These are phyloP conservation scores for Boletellus sp. DNA, from an alignment of 768 basidiomycete genomes.

Conservation along the genomic window DNA sequence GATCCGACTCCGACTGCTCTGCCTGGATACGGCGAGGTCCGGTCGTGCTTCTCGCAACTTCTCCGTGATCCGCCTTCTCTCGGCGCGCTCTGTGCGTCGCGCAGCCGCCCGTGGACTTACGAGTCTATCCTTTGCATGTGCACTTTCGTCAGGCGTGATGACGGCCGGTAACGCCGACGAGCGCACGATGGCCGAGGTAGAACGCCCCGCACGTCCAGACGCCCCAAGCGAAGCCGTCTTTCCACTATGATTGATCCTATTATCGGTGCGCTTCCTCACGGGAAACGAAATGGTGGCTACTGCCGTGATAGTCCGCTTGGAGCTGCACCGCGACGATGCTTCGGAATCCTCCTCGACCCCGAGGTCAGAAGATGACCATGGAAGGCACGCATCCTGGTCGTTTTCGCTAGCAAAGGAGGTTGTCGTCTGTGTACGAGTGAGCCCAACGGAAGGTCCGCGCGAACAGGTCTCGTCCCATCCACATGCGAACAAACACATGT, in stretches of 20 bases:
- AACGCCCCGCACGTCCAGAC: not conserved
- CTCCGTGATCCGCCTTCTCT: conserved; percentile 31
- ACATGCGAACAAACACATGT: not conserved
- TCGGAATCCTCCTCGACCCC: not conserved
- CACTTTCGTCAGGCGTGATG: not conserved
- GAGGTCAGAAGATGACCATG: not conserved
- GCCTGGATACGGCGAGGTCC: conserved; percentile 33
- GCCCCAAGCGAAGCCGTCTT: conserved; percentile 4
- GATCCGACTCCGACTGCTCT: conserved; percentile 7
- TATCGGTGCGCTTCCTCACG: conserved; percentile 12
- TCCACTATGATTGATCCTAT: not conserved
- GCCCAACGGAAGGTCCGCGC: not conserved
- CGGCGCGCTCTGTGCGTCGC: conserved; percentile 17
- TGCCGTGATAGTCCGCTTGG: not conserved
- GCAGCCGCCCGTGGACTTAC: conserved; percentile 18
- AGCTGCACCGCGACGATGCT: not conserved
- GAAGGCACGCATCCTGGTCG: not conserved
- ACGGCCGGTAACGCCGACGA: not conserved
- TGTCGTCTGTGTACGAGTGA: not conserved
- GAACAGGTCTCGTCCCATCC: not conserved
- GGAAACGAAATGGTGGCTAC: conserved; percentile 20
- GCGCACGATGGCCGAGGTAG: not conserved
- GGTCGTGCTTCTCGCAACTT: conserved; percentile 44
- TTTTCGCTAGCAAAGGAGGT: not conserved
- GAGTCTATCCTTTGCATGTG: not conserved